Percentiles rank a stretch among this genome's conserved stretches.
phyloP scores from a whole-genome alignment of 75 land plant species.

The Chamaecyparis obtusa region DNA sequence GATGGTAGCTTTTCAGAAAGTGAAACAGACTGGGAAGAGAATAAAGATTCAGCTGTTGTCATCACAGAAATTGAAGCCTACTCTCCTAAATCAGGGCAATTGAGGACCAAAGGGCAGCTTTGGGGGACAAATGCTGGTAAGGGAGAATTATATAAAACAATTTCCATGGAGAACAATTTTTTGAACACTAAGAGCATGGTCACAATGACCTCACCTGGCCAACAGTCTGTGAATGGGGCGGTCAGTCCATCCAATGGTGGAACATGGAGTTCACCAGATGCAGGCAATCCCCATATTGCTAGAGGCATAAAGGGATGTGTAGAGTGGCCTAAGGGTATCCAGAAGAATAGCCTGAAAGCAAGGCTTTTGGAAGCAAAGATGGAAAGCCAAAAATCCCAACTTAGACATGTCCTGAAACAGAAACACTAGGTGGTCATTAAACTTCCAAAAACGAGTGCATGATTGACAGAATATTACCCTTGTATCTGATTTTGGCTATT shows the following conservation, averaged over 20 bases:
- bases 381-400: slow-evolving; percentile 32
- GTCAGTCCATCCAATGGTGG: slow-evolving; percentile 33
- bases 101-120: slow-evolving; percentile 46
- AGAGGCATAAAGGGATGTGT: slow-evolving; percentile 79
- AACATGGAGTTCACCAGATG: slow-evolving; percentile 68
- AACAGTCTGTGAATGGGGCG: slow-evolving; percentile 25
- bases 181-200: slow-evolving; percentile 40
- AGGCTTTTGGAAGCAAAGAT: slow-evolving; percentile 65
- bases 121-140: slow-evolving; percentile 47
- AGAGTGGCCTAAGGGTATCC: slow-evolving; percentile 51
- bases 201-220: slow-evolving; percentile 43
- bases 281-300: slow-evolving; percentile 44
- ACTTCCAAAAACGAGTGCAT: neutral
- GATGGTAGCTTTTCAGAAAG: slow-evolving; percentile 39
- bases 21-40: slow-evolving; percentile 64
- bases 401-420: slow-evolving; percentile 36
- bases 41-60: slow-evolving; percentile 24
- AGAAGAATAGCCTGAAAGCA: slow-evolving; percentile 62
- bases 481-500: neutral
- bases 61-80: slow-evolving; percentile 48
- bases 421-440: slow-evolving; percentile 19
- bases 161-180: slow-evolving; percentile 29
- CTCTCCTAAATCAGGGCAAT: slow-evolving; percentile 24
- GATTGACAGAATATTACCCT: neutral
- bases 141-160: slow-evolving; percentile 41